Conservation (phyloP, 352 stramenopile species). For the Globisporangium yorkense region DNA sequence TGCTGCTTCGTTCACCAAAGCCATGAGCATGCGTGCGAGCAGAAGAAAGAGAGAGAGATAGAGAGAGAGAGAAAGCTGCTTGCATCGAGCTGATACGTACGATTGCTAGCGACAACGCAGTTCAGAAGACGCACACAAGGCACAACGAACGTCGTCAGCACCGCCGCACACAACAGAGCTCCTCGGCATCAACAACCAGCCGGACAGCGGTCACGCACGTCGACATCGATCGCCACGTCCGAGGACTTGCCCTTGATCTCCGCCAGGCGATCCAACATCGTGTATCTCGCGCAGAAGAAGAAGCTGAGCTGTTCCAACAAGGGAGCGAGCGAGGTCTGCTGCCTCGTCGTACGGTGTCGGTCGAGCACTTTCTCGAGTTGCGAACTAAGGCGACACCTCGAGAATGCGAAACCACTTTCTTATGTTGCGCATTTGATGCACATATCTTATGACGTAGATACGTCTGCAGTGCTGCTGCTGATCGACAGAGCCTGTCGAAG, state of each 20-base stretch:
- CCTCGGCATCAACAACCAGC: background rate
- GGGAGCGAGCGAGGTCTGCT: background rate
- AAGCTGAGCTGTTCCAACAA: background rate
- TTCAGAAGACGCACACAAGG: background rate
- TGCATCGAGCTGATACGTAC: background rate
- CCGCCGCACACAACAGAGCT: background rate
- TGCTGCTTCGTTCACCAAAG: conserved; percentile 13
- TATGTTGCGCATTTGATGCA: no score
- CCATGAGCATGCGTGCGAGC: background rate
- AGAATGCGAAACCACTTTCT: no score
- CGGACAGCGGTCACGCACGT: conserved; percentile 24
- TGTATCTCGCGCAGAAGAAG: no score
- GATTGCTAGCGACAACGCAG: background rate
- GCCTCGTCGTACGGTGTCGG: no score
- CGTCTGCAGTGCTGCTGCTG: no score
- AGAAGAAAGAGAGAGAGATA: background rate
- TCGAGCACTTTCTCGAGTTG: no score
- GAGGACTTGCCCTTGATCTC: conserved; percentile 59
- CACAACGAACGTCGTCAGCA: background rate
- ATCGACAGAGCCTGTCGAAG: no score
- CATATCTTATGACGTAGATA: no score
- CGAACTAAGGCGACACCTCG: no score
- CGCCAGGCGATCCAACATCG: conserved; percentile 68
- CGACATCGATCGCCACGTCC: conserved; percentile 56
- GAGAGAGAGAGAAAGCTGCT: no score